Conservation (phyloP, 2,329 filamentous ascomycete species). For the Alternaria consortialis region DNA sequence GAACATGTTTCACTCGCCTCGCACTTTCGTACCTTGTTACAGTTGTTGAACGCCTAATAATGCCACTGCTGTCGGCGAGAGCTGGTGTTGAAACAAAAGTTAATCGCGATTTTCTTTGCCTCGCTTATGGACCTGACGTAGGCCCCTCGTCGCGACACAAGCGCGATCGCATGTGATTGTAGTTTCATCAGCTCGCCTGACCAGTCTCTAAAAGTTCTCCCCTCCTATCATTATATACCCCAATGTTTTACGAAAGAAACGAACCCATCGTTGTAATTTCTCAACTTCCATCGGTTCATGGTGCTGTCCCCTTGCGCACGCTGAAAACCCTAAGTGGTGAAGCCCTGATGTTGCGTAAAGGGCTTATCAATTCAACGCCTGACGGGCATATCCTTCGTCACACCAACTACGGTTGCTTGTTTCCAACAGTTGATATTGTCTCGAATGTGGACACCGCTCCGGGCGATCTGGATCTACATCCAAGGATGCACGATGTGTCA, state of each 20-base stretch:
- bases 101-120: background rate
- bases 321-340: background rate
- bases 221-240: background rate
- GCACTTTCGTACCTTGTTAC: background rate
- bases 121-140: background rate
- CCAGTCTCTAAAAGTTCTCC: background rate
- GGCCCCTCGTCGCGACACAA: background rate
- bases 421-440: background rate
- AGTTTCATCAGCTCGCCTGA: background rate
- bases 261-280: background rate
- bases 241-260: background rate
- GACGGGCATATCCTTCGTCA: background rate
- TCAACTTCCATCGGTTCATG: background rate
- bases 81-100: background rate
- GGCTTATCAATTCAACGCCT: background rate
- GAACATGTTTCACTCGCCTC: background rate
- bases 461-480: background rate
- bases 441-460: background rate
- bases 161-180: background rate
- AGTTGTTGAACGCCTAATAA: background rate
- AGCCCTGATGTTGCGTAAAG: background rate
- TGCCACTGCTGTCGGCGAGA: background rate
- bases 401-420: background rate
- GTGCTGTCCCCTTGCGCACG: background rate
- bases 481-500: slow-evolving; percentile 1